Evolutionary conservation across 164 flowering plant species (phyloP).

Genomic region (Echeveria elegans): DNA sequence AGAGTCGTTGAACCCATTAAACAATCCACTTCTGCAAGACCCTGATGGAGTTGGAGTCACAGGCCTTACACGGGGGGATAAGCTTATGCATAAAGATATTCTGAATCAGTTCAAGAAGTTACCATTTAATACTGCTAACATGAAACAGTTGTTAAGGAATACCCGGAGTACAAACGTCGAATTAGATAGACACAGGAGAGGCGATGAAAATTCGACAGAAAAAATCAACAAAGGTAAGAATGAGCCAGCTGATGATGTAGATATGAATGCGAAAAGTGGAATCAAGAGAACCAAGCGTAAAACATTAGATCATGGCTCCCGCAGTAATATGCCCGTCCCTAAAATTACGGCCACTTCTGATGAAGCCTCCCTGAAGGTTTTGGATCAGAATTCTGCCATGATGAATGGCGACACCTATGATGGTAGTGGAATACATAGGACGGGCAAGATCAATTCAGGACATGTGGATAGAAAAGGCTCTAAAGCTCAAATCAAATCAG

Average conservation of each 20-base stretch:
- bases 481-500: slow-evolving; percentile 14
- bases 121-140: slow-evolving; percentile 26
- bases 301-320: neutral
- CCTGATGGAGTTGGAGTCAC: slow-evolving; percentile 72
- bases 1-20: slow-evolving; percentile 76
- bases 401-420: slow-evolving; percentile 7
- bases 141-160: slow-evolving; percentile 1
- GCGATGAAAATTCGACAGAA: neutral
- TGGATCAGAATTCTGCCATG: neutral
- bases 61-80: slow-evolving; percentile 71
- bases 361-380: neutral
- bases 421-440: neutral
- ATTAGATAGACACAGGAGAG: slow-evolving; percentile 3
- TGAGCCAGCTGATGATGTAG: neutral
- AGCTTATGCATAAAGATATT: slow-evolving; percentile 41
- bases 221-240: neutral
- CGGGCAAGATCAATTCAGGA: neutral
- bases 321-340: neutral
- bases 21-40: slow-evolving; percentile 80
- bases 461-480: slow-evolving; percentile 11
- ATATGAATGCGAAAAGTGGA: neutral
- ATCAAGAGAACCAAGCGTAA: slow-evolving; percentile 6
- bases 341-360: neutral
- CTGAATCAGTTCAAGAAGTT: slow-evolving; percentile 38
- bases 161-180: slow-evolving; percentile 1